Base-by-base conservation (phyloP, 345 rosid species). In the Zanthoxylum bungeanum region DNA sequence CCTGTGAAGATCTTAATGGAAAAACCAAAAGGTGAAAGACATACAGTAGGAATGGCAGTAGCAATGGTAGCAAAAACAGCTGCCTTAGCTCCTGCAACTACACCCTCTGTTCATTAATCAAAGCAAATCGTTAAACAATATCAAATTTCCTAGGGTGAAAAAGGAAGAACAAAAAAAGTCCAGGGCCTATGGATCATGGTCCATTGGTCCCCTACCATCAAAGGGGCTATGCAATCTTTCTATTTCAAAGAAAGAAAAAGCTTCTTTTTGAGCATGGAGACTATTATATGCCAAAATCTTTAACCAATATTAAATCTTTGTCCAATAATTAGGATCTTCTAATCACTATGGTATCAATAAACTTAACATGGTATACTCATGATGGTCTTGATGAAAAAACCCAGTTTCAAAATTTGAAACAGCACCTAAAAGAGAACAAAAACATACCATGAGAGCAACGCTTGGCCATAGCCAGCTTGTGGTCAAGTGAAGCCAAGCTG, bases 21-120 rank as follows among this genome's bases (percentile, higher is more conserved):
- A 17, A 64, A 44, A 24, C 30, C 12, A 47, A 19, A 31, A 57
- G 14, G 7, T 1, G 17, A 42, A 53, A 27, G 24, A 66, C 78
- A 80, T 85, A 87, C 97, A 17, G 98, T 90, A 9, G 98, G 96
- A 75, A 91, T 79, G 40, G 98, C 96, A 64, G 89, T 79, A 37
- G 85, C 96, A 55, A 91, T 77, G 64, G 80, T 77, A 25, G 90
- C 91, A 22, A 87, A 78, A 63, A 82, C 77, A 60, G 98, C 98
- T 34, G 97, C 98, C 69, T 90, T 91, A 4, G 93, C 93, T 82
- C 97, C 96, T 21, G 96, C 97, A 66, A 80, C 56, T 21, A 85
- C 98, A 39, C 98, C 96, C 81, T 91, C 94, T 91, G 83, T 64
- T 65, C 70, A 71, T 37, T 64, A 79, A 73, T 56, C 25, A 58